phyloP scores from a whole-genome alignment of 805 yeast species.

The Kazachstania psychrophila region DNA sequence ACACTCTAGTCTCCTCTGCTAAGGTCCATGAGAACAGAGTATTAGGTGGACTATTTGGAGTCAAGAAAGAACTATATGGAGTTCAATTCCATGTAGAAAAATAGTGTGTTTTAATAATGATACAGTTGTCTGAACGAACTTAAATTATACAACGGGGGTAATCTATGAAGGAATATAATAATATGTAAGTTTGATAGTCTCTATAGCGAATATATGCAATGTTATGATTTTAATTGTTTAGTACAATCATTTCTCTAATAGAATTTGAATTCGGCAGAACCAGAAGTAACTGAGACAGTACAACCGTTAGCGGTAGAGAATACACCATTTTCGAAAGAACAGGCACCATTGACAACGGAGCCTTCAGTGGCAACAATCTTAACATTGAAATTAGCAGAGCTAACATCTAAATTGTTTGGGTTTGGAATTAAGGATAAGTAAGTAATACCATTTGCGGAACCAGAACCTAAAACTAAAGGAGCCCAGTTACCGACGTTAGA shows the following conservation, averaged over 20 bases:
- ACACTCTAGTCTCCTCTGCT: constrained; percentile 30
- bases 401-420: constrained; percentile 70
- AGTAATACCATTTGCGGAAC: constrained; percentile 59
- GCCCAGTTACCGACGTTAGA: constrained; percentile 96
- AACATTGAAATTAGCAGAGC: constrained; percentile 53
- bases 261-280: constrained; percentile 53
- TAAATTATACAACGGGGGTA: too few species aligned
- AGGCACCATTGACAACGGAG: constrained; percentile 60
- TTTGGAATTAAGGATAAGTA: constrained; percentile 90
- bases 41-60: constrained; percentile 26
- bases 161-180: too few species aligned
- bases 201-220: too few species aligned
- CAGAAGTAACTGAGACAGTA: constrained; percentile 56
- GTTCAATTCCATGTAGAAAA: constrained; percentile 30
- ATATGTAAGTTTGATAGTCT: too few species aligned
- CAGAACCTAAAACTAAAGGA: constrained; percentile 91
- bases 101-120: too few species aligned
- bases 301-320: constrained; percentile 73
- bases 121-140: too few species aligned
- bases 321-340: constrained; percentile 70
- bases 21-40: constrained; percentile 23
- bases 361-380: constrained; percentile 68
- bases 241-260: too few species aligned
- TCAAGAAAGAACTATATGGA: constrained; percentile 28
- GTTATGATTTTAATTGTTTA: too few species aligned